phyloP scores from a whole-genome alignment of 805 yeast species.

The Torulaspora quercuum region DNA sequence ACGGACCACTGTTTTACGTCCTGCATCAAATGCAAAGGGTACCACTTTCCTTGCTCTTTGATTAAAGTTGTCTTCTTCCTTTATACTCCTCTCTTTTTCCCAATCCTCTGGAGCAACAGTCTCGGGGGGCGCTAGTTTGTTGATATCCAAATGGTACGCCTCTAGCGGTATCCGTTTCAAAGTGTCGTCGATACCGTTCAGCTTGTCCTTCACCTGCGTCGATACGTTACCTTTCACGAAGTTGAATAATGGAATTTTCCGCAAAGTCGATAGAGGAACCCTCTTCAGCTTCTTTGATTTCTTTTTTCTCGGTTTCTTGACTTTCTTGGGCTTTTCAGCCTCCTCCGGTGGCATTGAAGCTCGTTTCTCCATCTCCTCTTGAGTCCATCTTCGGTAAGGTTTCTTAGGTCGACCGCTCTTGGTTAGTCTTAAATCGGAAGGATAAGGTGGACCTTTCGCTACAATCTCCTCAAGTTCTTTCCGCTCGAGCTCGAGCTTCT shows the following conservation, averaged over 20 bases:
- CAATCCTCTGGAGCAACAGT: conserved; percentile 9
- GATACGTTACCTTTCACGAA: conserved; percentile 13
- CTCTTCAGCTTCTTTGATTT: conserved; percentile 24
- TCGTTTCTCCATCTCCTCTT: conserved; percentile 32
- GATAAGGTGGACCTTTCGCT: conserved; percentile 36
- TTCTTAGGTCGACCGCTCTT: conserved; percentile 35
- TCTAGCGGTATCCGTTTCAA: conserved; percentile 13
- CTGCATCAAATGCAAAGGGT: conserved; percentile 16
- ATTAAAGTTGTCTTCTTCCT: conserved; percentile 4
- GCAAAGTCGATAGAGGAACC: conserved; percentile 28
- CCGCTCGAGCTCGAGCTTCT: conserved; percentile 24
- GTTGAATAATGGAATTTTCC: conserved; percentile 30
- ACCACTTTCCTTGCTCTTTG: not conserved
- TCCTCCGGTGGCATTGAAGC: conserved; percentile 21
- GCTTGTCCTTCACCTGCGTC: conserved; percentile 6
- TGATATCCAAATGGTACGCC: conserved; percentile 10
- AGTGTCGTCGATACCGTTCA: conserved; percentile 28
- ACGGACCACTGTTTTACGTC: conserved; percentile 27
- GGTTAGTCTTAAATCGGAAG: conserved; percentile 31
- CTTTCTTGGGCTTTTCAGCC: conserved; percentile 20
- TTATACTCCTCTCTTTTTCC: conserved; percentile 5
- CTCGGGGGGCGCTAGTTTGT: conserved; percentile 13
- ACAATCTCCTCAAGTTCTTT: conserved; percentile 33
- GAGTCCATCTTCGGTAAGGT: conserved; percentile 35
- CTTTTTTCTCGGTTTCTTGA: conserved; percentile 20